A percentile compares a stretch with the other conserved stretches of the same genome.
These are phyloP conservation scores for Hibiscus tridactylites DNA, from an alignment of 345 rosid species.

Conservation along the genomic window DNA sequence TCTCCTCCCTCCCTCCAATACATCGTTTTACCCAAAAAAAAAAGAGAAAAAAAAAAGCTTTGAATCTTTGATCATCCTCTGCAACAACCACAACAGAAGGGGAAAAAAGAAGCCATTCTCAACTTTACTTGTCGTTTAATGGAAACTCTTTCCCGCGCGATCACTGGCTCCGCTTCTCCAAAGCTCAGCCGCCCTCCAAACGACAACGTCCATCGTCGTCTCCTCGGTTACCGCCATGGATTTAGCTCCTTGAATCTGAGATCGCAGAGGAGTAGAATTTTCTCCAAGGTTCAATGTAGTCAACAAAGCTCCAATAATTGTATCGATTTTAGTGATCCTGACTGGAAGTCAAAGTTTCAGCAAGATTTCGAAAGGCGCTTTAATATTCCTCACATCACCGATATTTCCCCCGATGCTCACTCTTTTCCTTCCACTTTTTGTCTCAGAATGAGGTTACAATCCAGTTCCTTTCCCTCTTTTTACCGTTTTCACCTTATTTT, in stretches of 20 bases:
- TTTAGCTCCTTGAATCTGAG: conserved; percentile 21
- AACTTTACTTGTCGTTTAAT: conserved; percentile 17
- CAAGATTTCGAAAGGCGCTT: conserved; percentile 65
- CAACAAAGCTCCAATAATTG: conserved; percentile 12
- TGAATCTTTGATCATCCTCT: conserved; percentile 1
- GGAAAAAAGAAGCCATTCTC: too few relatives aligned
- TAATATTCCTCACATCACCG: conserved; percentile 71
- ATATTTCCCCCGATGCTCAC: conserved; percentile 51
- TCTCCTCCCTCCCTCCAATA: background rate
- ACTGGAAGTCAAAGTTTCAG: conserved; percentile 70
- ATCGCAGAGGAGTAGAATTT: conserved; percentile 17
- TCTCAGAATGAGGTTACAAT: conserved; percentile 71
- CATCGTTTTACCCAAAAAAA: background rate
- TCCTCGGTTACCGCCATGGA: conserved; percentile 13
- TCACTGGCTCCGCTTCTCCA: conserved; percentile 11
- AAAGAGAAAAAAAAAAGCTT: background rate
- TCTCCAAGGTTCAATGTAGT: conserved; percentile 10
- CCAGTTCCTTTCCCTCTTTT: background rate
- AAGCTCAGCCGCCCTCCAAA: background rate
- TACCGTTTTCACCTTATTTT: too few relatives aligned
- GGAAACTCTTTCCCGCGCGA: conserved; percentile 30
- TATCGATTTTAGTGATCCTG: conserved; percentile 67
- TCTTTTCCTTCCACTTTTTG: conserved; percentile 83
- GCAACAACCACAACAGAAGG: background rate
- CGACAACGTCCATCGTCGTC: background rate